Evolutionary conservation across 1,284 basidiomycete species (phyloP).

Genomic region (Cryptococcus sp.): DNA sequence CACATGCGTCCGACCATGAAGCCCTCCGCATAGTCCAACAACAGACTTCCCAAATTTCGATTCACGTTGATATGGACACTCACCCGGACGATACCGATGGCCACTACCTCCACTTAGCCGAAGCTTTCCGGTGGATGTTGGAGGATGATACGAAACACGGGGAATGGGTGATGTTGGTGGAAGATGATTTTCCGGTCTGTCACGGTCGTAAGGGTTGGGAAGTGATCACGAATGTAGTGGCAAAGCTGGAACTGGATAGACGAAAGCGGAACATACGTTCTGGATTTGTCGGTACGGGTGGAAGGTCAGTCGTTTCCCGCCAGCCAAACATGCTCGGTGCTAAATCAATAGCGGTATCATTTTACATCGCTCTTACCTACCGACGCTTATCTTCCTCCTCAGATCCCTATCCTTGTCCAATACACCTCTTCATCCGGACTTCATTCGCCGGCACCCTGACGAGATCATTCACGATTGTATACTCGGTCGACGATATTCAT

Average conservation of each 20-base stretch:
- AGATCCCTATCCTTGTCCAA: slow-evolving; percentile 1
- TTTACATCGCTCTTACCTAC: slow-evolving; percentile 9
- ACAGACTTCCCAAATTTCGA: not conserved
- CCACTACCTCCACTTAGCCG: slow-evolving; percentile 11
- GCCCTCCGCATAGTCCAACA: not conserved
- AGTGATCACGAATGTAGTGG: slow-evolving; percentile 9
- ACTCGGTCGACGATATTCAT: slow-evolving; percentile 1
- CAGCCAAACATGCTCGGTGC: not conserved
- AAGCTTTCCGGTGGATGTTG: slow-evolving; percentile 9
- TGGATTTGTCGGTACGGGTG: slow-evolving; percentile 13
- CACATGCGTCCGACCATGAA: slow-evolving; percentile 4
- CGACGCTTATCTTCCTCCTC: slow-evolving; percentile 3
- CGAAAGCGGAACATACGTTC: not conserved
- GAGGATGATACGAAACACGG: not conserved
- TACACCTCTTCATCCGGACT: not conserved
- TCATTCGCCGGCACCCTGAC: slow-evolving; percentile 6
- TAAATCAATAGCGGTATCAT: slow-evolving; percentile 8
- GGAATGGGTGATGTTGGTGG: slow-evolving; percentile 17
- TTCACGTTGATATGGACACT: slow-evolving; percentile 6
- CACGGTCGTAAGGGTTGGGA: slow-evolving; percentile 6
- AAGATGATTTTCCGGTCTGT: slow-evolving; percentile 18
- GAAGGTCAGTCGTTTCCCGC: slow-evolving; percentile 7
- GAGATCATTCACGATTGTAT: slow-evolving; percentile 11
- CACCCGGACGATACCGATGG: slow-evolving; percentile 7
- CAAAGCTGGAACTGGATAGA: slow-evolving; percentile 6